Evolutionary conservation across 2,329 filamentous ascomycete species (phyloP), one percentile per base, ranked within the genome.

Genomic region (Diaporthe caulivora): DNA sequence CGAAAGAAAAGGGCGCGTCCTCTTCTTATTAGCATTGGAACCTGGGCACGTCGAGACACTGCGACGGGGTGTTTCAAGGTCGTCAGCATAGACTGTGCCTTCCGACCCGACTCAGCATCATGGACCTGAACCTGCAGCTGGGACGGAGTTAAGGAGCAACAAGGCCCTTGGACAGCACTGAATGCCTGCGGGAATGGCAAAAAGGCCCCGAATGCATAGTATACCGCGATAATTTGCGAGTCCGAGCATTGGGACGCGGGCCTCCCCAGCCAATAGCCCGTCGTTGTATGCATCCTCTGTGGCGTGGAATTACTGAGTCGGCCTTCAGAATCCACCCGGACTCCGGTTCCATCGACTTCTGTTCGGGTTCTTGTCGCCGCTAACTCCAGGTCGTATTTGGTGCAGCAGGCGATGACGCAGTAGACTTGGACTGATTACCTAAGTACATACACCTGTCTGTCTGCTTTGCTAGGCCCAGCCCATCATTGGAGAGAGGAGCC

Each of bases 311-410:
- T 67, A 15, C 62, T 26, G 62, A 18, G 47, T 40, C 62, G 62
- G 62, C 62, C 47, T 67, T 53, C 62, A 53, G 47, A 67, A 53
- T 67, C 62, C 62, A 15, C 62, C 62, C 62, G 62, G 53, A 67
- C 29, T 40, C 62, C 62, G 62, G 40, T 34, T 24, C 24, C 18
- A 44, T 15, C n/a, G 29, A 37, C 34, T 34, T 31, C 29, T 26
- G 44, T 40, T 47, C 62, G 31, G 31, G n/a, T 17, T 26, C 47
- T 67, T 53, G 62, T 67, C 21, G 15, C 62, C 62, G 62, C 62
- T 67, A 67, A 67, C 62, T 67, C 62, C 62, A 53, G 47, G 31
- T 67, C 62, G 60, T 51, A 29, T 51, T 65, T 34, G 29, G 8
- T 37, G 10, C 60, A 51, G 24, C 26, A 42, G n/a, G 21, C 47